phyloP scores from a whole-genome alignment of 768 basidiomycete species.

The Mycena kentingensis region DNA sequence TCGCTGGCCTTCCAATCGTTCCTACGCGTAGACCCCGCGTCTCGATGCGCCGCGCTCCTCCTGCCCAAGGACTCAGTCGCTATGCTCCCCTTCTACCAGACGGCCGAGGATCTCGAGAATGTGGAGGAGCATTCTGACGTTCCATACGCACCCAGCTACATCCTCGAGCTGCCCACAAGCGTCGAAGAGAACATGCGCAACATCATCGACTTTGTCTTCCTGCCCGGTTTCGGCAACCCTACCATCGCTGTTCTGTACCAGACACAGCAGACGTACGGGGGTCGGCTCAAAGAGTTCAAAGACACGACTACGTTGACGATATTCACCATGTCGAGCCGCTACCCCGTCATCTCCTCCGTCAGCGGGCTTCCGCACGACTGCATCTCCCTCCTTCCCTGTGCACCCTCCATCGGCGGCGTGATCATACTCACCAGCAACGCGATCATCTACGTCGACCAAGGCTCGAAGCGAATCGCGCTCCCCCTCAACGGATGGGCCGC shows the following conservation, averaged over 20 bases:
- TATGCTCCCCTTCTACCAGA: constrained; percentile 88
- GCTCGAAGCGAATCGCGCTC: constrained; percentile 69
- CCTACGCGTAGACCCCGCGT: constrained; percentile 82
- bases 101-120: constrained; percentile 74
- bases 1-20: constrained; percentile 61
- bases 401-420: constrained; percentile 77
- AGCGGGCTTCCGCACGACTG: constrained; percentile 76
- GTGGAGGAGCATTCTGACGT: constrained; percentile 81
- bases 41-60: constrained; percentile 83
- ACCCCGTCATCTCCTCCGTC: constrained; percentile 77
- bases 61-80: constrained; percentile 91
- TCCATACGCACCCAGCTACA: constrained; percentile 93
- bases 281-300: constrained; percentile 82
- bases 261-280: constrained; percentile 88
- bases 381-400: constrained; percentile 66
- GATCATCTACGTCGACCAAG: constrained; percentile 87
- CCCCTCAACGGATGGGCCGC: constrained; percentile 86
- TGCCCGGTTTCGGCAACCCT: constrained; percentile 93
- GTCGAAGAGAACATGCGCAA: constrained; percentile 82
- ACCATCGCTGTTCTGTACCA: constrained; percentile 90
- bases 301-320: constrained; percentile 81
- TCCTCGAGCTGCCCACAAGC: constrained; percentile 74
- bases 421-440: constrained; percentile 77
- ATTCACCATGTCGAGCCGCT: constrained; percentile 81
- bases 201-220: constrained; percentile 84